Conservation (phyloP, 2,329 filamentous ascomycete species). For the Paraphaeosphaeria sporulosa region DNA sequence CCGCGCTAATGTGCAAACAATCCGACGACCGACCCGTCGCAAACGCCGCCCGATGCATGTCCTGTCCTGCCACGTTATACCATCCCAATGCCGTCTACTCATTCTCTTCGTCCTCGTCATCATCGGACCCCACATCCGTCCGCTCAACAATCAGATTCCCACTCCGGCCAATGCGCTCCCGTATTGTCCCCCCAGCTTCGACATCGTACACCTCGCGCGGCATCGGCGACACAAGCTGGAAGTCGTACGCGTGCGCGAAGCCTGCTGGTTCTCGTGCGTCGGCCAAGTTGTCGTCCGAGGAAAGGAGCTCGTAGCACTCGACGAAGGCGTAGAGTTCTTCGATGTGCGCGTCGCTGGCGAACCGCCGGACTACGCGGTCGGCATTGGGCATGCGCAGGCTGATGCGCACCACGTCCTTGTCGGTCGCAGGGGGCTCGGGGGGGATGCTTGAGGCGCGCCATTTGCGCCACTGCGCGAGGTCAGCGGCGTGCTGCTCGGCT, state of each 20-base stretch:
- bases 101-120: constrained; percentile 50
- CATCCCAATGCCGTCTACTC: constrained; percentile 5
- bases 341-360: constrained; percentile 71
- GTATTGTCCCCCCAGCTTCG: constrained; percentile 70
- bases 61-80: too few species aligned
- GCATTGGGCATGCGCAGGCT: constrained; percentile 69
- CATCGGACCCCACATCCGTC: constrained; percentile 63
- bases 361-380: constrained; percentile 79
- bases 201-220: constrained; percentile 82
- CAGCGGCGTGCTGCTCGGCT: constrained; percentile 63
- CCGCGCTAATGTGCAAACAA: constrained; percentile 11
- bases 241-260: constrained; percentile 85
- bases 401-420: constrained; percentile 76
- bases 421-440: constrained; percentile 70
- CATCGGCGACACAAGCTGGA: constrained; percentile 84
- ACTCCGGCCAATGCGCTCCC: constrained; percentile 78
- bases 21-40: neutral
- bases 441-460: constrained; percentile 78
- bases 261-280: constrained; percentile 63
- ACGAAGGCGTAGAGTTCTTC: constrained; percentile 97
- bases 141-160: constrained; percentile 90
- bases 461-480: constrained; percentile 74
- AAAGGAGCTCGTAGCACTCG: constrained; percentile 79
- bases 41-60: constrained; percentile 19
- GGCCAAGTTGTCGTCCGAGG: constrained; percentile 49